Evolutionary conservation across 2,329 filamentous ascomycete genomes (phyloP), one percentile per base, ranked within the genome.

Genomic region (Fonsecaea pedrosoi): DNA sequence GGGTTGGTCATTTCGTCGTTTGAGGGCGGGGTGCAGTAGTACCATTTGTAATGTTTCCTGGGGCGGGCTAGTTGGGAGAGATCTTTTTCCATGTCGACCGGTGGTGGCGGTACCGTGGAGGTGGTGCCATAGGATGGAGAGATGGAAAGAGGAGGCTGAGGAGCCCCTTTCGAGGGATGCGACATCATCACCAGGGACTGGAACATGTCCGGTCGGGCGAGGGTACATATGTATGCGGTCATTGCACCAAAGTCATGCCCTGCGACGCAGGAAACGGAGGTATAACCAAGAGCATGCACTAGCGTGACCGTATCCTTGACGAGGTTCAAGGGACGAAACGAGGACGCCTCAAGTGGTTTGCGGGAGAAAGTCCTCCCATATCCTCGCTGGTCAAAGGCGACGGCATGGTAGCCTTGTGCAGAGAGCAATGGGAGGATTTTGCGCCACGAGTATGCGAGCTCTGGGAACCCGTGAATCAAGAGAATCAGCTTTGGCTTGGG

Each of bases 1-100:
- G 75, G 73, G 7, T 69, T 54, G 2, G 70, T 75, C 78, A 80
- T 81, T 30, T 81, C 78, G 0, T 61, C 37, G 66, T 75, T 77
- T n/a, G 78, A 77, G 5, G 72, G 64, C 1, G 70, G 68, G 2
- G 78, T 80, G 15, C 78, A 80, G 64, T 79, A 81, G 70, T 81
- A 90, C 84, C 84, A 89, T 75, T 89, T 89, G 80, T 91, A 91
- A 74, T 90, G 88, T 74, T 90, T 90, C 8, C 86, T 74, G 0
- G 87, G 86, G n/a, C 84, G 81, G 1, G 81, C 75, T 0, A 88
- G 80, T 48, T 79, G 78, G n/a, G 71, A 30, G 12, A 70, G 63
- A n/a, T 67, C 62, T 30, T 65, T 56, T 34, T 71, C 57, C 37
- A 76, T 72, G 40, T 74, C 73, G 32, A 15, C 66, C 56, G 61